Evolutionary conservation across 2,329 filamentous ascomycete species (phyloP), one percentile per base, ranked within the genome.

Genomic region (Fusarium domesticum): DNA sequence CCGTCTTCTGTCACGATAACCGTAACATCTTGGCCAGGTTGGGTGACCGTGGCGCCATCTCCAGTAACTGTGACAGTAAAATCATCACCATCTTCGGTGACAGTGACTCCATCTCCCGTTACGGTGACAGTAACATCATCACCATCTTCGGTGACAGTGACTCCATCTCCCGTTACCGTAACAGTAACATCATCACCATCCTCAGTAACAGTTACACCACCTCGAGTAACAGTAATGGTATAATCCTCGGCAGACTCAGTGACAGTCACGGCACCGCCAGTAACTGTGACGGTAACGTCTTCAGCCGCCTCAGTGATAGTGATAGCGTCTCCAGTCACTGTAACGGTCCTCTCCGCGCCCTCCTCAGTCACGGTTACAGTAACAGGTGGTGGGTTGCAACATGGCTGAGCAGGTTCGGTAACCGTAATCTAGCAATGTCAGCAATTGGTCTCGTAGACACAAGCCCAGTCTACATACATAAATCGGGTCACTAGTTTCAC

Each of bases 1-100:
- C 39, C 49, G 8, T 18, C 11, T 33, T 50, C 49, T 4, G 48
- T 45, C 10, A 52, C 19, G n/a, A 45, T 53, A 28, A 37, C 12
- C 12, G 34, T 35, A n/a, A 16, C 11, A 12, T 34, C 14, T n/a
- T 31, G 25, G 17, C 33, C 43, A 17, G 43, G 38, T 7, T 34
- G 38, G 5, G 31, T 33, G 31, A 33, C 31, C 3, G 31, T 36
- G 12, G 16, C 11, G 15, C 34, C 34, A 6, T 17, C 25, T 3
- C n/a, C 25, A 15, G 23, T 31, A 6, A 15, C 11, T 16, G 32
- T 39, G 18, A 38, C 16, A 8, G 47, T 50, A 2, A 15, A 6
- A 5, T 36, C 42, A 20, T 32, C 15, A 4, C 25, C 28, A 30
- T 35, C 42, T 20, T 16, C 19, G 10, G 50, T 53, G 10, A 40